phyloP scores from a whole-genome alignment of 371 early-diverging fungal genomes.

The Dentiscutata heterogama region DNA sequence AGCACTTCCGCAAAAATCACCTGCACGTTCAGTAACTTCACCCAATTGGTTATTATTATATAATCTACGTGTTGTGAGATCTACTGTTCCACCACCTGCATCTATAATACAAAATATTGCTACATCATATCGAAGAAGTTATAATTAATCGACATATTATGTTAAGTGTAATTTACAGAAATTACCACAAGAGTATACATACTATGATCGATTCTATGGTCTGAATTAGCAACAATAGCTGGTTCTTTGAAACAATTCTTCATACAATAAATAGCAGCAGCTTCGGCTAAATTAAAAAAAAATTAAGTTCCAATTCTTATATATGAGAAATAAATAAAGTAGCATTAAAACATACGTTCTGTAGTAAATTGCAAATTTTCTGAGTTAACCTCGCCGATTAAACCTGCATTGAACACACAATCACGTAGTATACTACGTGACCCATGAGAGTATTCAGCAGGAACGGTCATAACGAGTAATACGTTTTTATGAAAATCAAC shows the following conservation, averaged over 20 bases:
- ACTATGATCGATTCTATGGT: background rate
- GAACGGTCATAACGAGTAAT: constrained; percentile 26
- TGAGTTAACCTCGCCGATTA: constrained; percentile 45
- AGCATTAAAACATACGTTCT: constrained; percentile 28
- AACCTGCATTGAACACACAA: constrained; percentile 11
- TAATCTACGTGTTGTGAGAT: constrained; percentile 63
- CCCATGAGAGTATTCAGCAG: constrained; percentile 42
- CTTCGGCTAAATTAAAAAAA: constrained; percentile 27
- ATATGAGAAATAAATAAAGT: background rate
- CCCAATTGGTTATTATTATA: constrained; percentile 55
- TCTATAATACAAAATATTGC: constrained; percentile 62
- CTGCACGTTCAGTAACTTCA: constrained; percentile 47
- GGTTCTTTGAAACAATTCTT: background rate
- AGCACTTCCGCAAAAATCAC: constrained; percentile 46
- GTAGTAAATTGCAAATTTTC: constrained; percentile 38
- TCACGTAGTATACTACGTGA: constrained; percentile 20
- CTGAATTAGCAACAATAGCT: background rate
- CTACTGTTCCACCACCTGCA: constrained; percentile 71
- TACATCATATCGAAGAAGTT: background rate
- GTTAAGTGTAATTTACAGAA: background rate
- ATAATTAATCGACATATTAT: background rate
- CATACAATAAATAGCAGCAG: constrained; percentile 39
- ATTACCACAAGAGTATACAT: too few relatives aligned
- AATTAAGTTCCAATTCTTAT: background rate
- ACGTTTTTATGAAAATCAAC: constrained; percentile 40